phyloP scores from a whole-genome alignment of 2,329 filamentous ascomycete species.

The Exophiala lecanii-corni region DNA sequence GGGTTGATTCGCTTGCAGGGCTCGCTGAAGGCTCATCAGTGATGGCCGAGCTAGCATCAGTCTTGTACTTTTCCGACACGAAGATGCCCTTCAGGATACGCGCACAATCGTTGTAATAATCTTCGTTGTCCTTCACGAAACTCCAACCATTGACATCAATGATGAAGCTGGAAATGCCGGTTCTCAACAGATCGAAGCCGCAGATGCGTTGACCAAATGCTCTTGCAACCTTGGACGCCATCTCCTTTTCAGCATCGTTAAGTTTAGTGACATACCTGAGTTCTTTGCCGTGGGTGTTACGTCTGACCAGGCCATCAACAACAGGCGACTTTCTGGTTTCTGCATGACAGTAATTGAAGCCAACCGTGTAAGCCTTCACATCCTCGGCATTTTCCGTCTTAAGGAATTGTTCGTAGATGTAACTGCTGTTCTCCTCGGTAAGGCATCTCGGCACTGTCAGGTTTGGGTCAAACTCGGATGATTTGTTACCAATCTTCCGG shows the following conservation, averaged over 20 bases:
- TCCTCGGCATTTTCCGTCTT: slow-evolving; percentile 95
- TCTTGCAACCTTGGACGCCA: slow-evolving; percentile 83
- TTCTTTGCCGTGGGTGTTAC: slow-evolving; percentile 96
- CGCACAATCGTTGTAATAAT: slow-evolving; percentile 91
- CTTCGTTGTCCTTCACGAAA: slow-evolving; percentile 98
- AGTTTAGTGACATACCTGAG: slow-evolving; percentile 89
- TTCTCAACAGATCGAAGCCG: slow-evolving; percentile 88
- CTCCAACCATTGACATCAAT: slow-evolving; percentile 99
- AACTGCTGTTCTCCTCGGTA: slow-evolving; percentile 75
- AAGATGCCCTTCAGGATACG: slow-evolving; percentile 85
- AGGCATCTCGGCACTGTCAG: slow-evolving; percentile 74
- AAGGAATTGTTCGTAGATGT: slow-evolving; percentile 96
- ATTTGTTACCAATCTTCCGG: slow-evolving; percentile 97
- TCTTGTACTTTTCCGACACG: slow-evolving; percentile 64
- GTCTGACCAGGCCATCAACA: slow-evolving; percentile 89
- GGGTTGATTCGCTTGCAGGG: slow-evolving; percentile 22
- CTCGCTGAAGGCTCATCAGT: slow-evolving; percentile 34
- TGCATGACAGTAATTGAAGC: slow-evolving; percentile 86
- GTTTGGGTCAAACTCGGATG: slow-evolving; percentile 82
- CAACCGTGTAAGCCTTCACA: slow-evolving; percentile 97
- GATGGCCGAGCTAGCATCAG: slow-evolving; percentile 26
- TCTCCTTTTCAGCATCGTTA: slow-evolving; percentile 71
- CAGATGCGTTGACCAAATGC: slow-evolving; percentile 94
- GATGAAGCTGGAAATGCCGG: slow-evolving; percentile 86
- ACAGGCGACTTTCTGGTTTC: slow-evolving; percentile 97